Evolutionary conservation across 306 rosid species (phyloP).

Genomic region (Ammopiptanthus mongolicus): DNA sequence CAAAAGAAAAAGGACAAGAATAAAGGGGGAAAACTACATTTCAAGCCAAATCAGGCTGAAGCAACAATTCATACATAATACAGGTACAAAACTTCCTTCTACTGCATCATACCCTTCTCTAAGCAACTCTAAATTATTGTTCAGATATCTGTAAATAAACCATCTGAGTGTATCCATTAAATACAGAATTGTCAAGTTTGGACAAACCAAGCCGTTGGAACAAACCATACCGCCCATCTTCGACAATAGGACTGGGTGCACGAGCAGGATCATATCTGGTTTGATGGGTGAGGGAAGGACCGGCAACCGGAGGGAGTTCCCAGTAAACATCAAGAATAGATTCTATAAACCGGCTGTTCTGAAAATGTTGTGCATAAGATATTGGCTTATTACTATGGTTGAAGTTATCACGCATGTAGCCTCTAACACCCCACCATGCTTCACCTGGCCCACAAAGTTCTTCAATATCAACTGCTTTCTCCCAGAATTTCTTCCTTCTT

Average conservation of each 20-base stretch:
- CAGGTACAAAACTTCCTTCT: slow-evolving; percentile 25
- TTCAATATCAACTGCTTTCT: slow-evolving; percentile 73
- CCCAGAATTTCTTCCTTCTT: slow-evolving; percentile 82
- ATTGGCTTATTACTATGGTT: slow-evolving; percentile 75
- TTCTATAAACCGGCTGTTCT: slow-evolving; percentile 79
- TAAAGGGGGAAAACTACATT: slow-evolving; percentile 12
- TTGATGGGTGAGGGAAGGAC: slow-evolving; percentile 98
- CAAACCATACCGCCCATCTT: slow-evolving; percentile 87
- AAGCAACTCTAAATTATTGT: slow-evolving; percentile 39
- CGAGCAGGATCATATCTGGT: slow-evolving; percentile 98
- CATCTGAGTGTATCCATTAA: slow-evolving; percentile 98
- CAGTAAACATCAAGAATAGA: slow-evolving; percentile 93
- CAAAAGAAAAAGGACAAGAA: neutral
- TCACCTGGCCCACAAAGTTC: slow-evolving; percentile 95
- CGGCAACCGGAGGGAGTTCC: slow-evolving; percentile 98
- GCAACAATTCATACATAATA: slow-evolving; percentile 18
- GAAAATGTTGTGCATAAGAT: slow-evolving; percentile 64
- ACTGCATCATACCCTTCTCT: slow-evolving; percentile 28
- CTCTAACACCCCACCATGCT: slow-evolving; percentile 98
- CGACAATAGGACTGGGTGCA: slow-evolving; percentile 65
- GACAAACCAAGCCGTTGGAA: slow-evolving; percentile 77
- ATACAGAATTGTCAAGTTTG: slow-evolving; percentile 68
- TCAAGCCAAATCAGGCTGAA: slow-evolving; percentile 35
- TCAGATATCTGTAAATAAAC: slow-evolving; percentile 85
- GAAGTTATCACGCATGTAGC: slow-evolving; percentile 81